A percentile compares a stretch with the other conserved stretches of the same genome.
Evolutionary conservation across 192 early-diverging fungal genomes (phyloP).

Genomic region (Linderina pennispora): DNA sequence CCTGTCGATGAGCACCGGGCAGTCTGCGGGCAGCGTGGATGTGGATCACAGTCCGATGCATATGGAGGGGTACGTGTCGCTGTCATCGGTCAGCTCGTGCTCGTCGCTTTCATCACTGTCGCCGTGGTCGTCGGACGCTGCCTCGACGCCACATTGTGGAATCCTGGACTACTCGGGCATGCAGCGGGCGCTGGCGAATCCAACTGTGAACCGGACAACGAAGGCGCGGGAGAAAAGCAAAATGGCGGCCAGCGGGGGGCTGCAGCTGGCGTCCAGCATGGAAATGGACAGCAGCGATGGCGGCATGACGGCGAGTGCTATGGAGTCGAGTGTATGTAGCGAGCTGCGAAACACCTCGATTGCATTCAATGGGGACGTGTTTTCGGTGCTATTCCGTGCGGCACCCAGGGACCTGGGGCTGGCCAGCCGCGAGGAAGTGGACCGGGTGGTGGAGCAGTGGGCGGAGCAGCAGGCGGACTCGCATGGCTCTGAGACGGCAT

Average conservation of each 20-base stretch:
- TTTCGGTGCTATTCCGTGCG: slow-evolving; percentile 10
- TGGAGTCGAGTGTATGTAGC: too few relatives aligned
- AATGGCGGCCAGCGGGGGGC: background rate
- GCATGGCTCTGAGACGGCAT: slow-evolving; percentile 20
- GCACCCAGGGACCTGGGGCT: background rate
- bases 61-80: too few relatives aligned
- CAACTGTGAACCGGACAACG: slow-evolving; percentile 9
- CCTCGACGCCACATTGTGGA: too few relatives aligned
- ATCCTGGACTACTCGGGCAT: too few relatives aligned
- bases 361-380: slow-evolving; percentile 5
- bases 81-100: too few relatives aligned
- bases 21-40: too few relatives aligned
- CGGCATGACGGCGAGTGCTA: background rate
- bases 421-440: slow-evolving; percentile 2
- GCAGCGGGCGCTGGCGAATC: slow-evolving; percentile 11
- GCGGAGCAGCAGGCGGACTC: slow-evolving; percentile 12
- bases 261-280: slow-evolving; percentile 11
- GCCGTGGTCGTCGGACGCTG: slow-evolving; percentile 17
- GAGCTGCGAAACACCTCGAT: too few relatives aligned
- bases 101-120: slow-evolving; percentile 15
- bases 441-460: slow-evolving; percentile 34
- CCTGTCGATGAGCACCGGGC: slow-evolving; percentile 24
- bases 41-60: too few relatives aligned
- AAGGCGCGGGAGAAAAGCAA: slow-evolving; percentile 29
- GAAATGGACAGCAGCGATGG: slow-evolving; percentile 23